phyloP scores from a whole-genome alignment of 805 yeast genomes.

The Teunomyces atbi region DNA sequence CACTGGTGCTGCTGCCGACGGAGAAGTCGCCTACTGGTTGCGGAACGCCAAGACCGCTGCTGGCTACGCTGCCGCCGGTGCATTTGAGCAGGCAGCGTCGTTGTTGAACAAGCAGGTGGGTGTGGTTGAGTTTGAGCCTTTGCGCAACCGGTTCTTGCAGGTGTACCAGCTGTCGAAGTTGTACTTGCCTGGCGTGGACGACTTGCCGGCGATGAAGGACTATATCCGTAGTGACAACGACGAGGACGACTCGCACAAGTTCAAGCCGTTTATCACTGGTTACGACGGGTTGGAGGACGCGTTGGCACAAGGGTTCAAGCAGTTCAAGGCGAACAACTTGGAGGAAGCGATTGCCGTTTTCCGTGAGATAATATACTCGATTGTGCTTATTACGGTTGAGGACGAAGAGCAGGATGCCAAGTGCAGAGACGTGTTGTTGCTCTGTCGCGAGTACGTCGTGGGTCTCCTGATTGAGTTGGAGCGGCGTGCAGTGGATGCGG shows the following conservation, averaged over 20 bases:
- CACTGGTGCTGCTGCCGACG: conserved; percentile 36
- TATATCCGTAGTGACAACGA: conserved; percentile 64
- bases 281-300: conserved; percentile 60
- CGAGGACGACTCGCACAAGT: conserved; percentile 49
- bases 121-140: conserved; percentile 80
- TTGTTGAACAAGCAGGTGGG: conserved; percentile 88
- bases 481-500: conserved; percentile 77
- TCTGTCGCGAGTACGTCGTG: conserved; percentile 86
- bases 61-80: conserved; percentile 92
- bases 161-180: conserved; percentile 80
- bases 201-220: conserved; percentile 65
- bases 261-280: conserved; percentile 72
- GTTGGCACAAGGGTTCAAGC: conserved; percentile 72
- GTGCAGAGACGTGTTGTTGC: conserved; percentile 65
- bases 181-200: conserved; percentile 70
- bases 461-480: conserved; percentile 89
- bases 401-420: conserved; percentile 73
- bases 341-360: conserved; percentile 77
- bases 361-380: conserved; percentile 74
- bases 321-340: conserved; percentile 80
- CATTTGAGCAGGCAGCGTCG: conserved; percentile 94
- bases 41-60: conserved; percentile 89
- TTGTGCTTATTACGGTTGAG: conserved; percentile 68
- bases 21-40: conserved; percentile 77
- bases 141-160: conserved; percentile 77